phyloP scores from a whole-genome alignment of 305 asterid genomes.

The Plantago lanceolata region DNA sequence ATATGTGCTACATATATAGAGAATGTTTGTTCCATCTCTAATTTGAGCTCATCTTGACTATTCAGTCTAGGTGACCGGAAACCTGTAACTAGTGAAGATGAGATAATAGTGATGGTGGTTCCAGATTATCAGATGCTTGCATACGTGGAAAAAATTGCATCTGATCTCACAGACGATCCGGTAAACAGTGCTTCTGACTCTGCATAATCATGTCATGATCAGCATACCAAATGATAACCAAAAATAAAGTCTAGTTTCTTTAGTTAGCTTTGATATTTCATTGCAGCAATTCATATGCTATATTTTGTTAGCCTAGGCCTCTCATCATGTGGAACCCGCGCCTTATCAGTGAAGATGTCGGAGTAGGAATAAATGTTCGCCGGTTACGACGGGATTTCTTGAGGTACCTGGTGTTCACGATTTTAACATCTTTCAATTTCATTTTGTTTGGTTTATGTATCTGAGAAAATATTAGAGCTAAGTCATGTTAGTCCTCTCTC shows the following conservation, averaged over 20 bases:
- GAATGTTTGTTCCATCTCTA: not conserved
- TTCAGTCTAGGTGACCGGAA: constrained; percentile 88
- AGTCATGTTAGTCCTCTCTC: constrained; percentile 8
- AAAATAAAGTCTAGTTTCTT: not conserved
- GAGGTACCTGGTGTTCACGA: constrained; percentile 39
- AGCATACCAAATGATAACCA: not conserved
- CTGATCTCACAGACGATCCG: constrained; percentile 76
- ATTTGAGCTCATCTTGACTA: constrained; percentile 26
- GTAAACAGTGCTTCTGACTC: constrained; percentile 36
- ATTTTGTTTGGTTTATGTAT: not conserved
- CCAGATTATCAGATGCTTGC: constrained; percentile 94
- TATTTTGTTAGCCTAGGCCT: constrained; percentile 83
- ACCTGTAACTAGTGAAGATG: constrained; percentile 74
- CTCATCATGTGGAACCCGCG: constrained; percentile 99
- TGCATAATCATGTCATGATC: constrained; percentile 5
- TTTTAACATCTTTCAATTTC: no score
- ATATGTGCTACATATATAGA: no score
- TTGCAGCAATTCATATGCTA: constrained; percentile 29
- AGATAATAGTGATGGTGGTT: constrained; percentile 85
- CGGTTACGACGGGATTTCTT: constrained; percentile 60
- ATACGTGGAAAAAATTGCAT: constrained; percentile 76
- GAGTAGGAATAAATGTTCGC: constrained; percentile 89
- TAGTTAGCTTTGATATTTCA: constrained; percentile 17
- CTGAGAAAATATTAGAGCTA: not conserved
- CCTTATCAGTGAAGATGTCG: constrained; percentile 90